Percentiles rank a stretch among this genome's conserved stretches.
phyloP scores from a whole-genome alignment of 2,329 filamentous ascomycete species.

The Aspergillus latus region DNA sequence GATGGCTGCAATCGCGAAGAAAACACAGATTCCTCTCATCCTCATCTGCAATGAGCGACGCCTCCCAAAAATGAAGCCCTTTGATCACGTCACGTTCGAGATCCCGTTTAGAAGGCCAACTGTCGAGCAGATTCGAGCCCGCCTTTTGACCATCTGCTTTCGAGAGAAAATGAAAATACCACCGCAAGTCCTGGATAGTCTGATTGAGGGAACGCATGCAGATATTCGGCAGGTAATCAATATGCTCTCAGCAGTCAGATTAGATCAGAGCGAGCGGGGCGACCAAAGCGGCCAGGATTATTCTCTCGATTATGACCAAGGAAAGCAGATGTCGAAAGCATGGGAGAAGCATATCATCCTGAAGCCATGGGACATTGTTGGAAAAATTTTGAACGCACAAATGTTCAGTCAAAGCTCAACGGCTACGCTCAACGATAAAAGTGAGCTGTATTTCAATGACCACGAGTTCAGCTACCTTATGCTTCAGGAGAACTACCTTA shows the following conservation, averaged over 20 bases:
- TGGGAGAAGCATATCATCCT: conserved; percentile 98
- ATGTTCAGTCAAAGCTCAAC: conserved; percentile 83
- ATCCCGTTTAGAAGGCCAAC: conserved; percentile 86
- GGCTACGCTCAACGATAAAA: conserved; percentile 91
- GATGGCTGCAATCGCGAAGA: conserved; percentile 90
- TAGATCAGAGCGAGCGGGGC: conserved; percentile 66
- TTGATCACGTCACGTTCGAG: conserved; percentile 81
- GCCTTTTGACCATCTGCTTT: conserved; percentile 93
- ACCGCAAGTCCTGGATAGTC: conserved; percentile 77
- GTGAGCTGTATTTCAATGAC: conserved; percentile 98
- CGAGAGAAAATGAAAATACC: conserved; percentile 87
- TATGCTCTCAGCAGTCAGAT: conserved; percentile 92
- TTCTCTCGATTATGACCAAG: conserved; percentile 75
- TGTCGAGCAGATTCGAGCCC: conserved; percentile 83
- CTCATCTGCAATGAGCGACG: conserved; percentile 95
- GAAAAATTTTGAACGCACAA: conserved; percentile 84
- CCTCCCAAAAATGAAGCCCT: conserved; percentile 96
- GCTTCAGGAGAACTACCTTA: conserved; percentile 97
- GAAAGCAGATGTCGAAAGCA: conserved; percentile 91
- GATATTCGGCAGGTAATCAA: conserved; percentile 98
- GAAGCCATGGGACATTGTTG: conserved; percentile 97
- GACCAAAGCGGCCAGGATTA: neutral
- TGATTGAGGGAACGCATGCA: conserved; percentile 92
- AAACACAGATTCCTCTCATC: conserved; percentile 91
- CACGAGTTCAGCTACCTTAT: conserved; percentile 97